A percentile compares a stretch with the other conserved stretches of the same genome.
Evolutionary conservation across 2,329 filamentous ascomycete genomes (phyloP).

Genomic region (Penicillium sp.): DNA sequence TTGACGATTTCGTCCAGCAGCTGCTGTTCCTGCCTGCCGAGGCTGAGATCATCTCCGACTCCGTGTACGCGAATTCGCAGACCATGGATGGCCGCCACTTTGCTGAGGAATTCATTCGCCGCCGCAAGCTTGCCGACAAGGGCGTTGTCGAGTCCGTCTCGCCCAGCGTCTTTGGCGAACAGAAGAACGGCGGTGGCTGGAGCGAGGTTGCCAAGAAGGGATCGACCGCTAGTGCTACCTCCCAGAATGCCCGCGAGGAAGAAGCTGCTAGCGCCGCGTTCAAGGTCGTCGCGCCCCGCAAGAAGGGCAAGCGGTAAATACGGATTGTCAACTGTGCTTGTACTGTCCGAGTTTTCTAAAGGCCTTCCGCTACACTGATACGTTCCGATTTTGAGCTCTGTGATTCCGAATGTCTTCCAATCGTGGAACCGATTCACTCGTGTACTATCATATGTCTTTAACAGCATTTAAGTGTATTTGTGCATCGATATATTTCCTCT

Average conservation of each 20-base stretch:
- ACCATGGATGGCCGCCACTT: slow-evolving; percentile 93
- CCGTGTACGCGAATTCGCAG: slow-evolving; percentile 79
- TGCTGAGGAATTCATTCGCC: slow-evolving; percentile 88
- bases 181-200: slow-evolving; percentile 70
- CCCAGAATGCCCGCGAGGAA: slow-evolving; percentile 48
- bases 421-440: neutral
- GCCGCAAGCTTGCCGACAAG: slow-evolving; percentile 89
- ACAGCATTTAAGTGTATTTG: slow-evolving; percentile 2
- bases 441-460: slow-evolving; percentile 7
- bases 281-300: slow-evolving; percentile 87
- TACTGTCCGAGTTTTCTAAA: neutral
- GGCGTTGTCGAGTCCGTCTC: slow-evolving; percentile 70
- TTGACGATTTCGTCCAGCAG: slow-evolving; percentile 75
- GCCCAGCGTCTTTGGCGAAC: slow-evolving; percentile 51
- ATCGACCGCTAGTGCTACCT: slow-evolving; percentile 29
- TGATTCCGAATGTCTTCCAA: neutral
- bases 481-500: neutral
- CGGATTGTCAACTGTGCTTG: neutral
- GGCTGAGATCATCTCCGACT: slow-evolving; percentile 78
- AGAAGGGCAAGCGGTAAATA: slow-evolving; percentile 75
- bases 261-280: slow-evolving; percentile 60
- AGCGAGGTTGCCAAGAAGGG: slow-evolving; percentile 97
- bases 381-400: neutral
- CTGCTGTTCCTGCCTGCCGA: slow-evolving; percentile 76
- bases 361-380: neutral